phyloP scores from a whole-genome alignment of 805 yeast species.

The Saccharomycopsis sp. region DNA sequence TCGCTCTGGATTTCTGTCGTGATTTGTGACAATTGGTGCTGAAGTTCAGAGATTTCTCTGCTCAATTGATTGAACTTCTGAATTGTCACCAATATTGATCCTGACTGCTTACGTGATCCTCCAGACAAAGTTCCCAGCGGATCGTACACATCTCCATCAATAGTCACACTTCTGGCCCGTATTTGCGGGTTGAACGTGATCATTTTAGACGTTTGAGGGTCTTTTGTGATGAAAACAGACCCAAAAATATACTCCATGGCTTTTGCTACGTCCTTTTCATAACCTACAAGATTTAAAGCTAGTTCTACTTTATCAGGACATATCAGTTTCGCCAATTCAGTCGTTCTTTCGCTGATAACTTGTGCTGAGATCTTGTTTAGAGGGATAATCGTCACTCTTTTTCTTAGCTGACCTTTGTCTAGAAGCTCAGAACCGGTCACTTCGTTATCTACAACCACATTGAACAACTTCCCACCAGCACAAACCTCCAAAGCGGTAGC shows the following conservation, averaged over 20 bases:
- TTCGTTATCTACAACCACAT: slow-evolving; percentile 87
- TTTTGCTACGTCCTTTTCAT: slow-evolving; percentile 55
- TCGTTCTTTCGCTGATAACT: slow-evolving; percentile 42
- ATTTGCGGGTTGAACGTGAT: slow-evolving; percentile 85
- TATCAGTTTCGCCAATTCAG: slow-evolving; percentile 61
- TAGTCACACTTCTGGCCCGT: slow-evolving; percentile 74
- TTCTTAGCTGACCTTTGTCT: slow-evolving; percentile 68
- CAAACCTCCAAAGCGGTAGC: slow-evolving; percentile 86
- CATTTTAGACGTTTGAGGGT: slow-evolving; percentile 79
- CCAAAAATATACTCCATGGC: slow-evolving; percentile 96
- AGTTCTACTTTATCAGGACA: slow-evolving; percentile 84
- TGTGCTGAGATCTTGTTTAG: slow-evolving; percentile 73
- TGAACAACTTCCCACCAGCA: slow-evolving; percentile 88
- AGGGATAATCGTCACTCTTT: slow-evolving; percentile 88
- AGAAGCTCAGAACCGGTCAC: slow-evolving; percentile 76
- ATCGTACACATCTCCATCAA: slow-evolving; percentile 91
- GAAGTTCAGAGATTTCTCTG: slow-evolving; percentile 34
- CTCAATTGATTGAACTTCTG: slow-evolving; percentile 53
- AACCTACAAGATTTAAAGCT: slow-evolving; percentile 79
- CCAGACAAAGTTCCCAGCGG: slow-evolving; percentile 96
- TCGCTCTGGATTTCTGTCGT: slow-evolving; percentile 37
- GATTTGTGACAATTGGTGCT: slow-evolving; percentile 37
- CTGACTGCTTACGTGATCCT: slow-evolving; percentile 66
- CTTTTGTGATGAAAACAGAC: slow-evolving; percentile 76
- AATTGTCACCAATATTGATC: slow-evolving; percentile 55